phyloP scores from a whole-genome alignment of 2,329 filamentous ascomycete genomes.

The Epichloe brachyelytri region DNA sequence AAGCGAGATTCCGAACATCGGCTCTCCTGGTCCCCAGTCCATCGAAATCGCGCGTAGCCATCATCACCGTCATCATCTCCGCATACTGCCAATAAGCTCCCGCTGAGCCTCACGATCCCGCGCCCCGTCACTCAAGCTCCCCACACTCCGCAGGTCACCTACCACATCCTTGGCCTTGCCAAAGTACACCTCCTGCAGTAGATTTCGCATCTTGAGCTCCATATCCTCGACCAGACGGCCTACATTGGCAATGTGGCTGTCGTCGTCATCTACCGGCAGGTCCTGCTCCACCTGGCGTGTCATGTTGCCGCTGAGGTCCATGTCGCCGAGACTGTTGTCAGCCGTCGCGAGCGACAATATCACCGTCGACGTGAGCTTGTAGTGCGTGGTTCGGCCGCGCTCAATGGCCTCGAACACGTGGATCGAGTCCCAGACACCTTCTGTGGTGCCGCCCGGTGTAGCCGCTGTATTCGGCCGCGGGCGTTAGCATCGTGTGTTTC shows the following conservation, averaged over 20 bases:
- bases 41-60: too few relatives aligned
- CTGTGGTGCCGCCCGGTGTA: conserved; percentile 49
- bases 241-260: conserved; percentile 90
- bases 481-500: not conserved
- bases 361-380: conserved; percentile 95
- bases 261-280: conserved; percentile 76
- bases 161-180: conserved; percentile 98
- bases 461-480: conserved; percentile 36
- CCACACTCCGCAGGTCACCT: conserved; percentile 80
- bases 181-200: conserved; percentile 98
- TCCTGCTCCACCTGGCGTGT: conserved; percentile 92
- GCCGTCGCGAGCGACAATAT: conserved; percentile 71
- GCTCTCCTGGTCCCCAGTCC: too few relatives aligned
- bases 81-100: conserved; percentile 67
- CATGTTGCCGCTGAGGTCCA: conserved; percentile 96
- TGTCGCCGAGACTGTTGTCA: conserved; percentile 52
- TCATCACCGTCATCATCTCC: conserved; percentile 19
- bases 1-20: too few relatives aligned
- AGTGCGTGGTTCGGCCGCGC: conserved; percentile 80
- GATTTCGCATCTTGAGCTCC: conserved; percentile 98
- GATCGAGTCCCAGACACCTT: conserved; percentile 93
- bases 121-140: conserved; percentile 71
- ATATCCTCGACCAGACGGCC: conserved; percentile 94
- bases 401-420: conserved; percentile 97
- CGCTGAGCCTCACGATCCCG: conserved; percentile 73